Percentiles rank a stretch among this genome's conserved stretches.
These are phyloP conservation scores for Lasiosphaeriaceae sp. DNA, from an alignment of 495 filamentous ascomycete genomes.

Conservation along the genomic window DNA sequence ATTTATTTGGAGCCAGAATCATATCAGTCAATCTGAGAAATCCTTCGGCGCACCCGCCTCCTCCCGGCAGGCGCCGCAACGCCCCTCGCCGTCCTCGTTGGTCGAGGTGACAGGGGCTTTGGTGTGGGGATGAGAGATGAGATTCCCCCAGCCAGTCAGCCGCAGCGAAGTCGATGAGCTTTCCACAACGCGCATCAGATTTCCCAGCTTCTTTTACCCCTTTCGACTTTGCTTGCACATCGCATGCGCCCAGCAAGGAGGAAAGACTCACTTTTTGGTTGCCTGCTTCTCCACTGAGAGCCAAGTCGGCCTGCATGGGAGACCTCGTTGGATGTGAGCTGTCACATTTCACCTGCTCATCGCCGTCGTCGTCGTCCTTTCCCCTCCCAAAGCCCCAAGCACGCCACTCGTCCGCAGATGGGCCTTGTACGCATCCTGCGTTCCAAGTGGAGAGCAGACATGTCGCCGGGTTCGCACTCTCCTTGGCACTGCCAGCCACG, in stretches of 20 bases:
- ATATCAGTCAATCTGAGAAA: not conserved
- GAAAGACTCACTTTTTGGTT: too few relatives aligned
- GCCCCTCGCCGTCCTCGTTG: not conserved
- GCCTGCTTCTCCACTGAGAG: not conserved
- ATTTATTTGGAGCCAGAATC: too few relatives aligned
- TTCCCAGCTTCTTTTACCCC: not conserved
- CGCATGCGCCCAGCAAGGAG: too few relatives aligned
- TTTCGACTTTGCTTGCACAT: not conserved
- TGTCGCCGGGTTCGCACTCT: not conserved
- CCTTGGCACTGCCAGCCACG: not conserved
- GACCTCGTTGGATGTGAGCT: constrained; percentile 4
- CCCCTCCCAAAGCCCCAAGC: not conserved
- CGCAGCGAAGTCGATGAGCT: not conserved
- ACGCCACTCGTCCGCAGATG: constrained; percentile 5
- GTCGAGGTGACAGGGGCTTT: not conserved
- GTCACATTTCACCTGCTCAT: not conserved
- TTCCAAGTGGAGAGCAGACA: not conserved
- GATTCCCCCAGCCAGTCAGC: not conserved
- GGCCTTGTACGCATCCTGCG: not conserved
- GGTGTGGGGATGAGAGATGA: not conserved
- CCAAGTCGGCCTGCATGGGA: constrained; percentile 3
- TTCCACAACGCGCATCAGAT: not conserved
- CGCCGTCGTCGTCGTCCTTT: too few relatives aligned
- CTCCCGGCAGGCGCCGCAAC: not conserved
- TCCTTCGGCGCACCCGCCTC: not conserved